phyloP scores from a whole-genome alignment of 2,329 filamentous ascomycete species.

The Claviceps paspali region DNA sequence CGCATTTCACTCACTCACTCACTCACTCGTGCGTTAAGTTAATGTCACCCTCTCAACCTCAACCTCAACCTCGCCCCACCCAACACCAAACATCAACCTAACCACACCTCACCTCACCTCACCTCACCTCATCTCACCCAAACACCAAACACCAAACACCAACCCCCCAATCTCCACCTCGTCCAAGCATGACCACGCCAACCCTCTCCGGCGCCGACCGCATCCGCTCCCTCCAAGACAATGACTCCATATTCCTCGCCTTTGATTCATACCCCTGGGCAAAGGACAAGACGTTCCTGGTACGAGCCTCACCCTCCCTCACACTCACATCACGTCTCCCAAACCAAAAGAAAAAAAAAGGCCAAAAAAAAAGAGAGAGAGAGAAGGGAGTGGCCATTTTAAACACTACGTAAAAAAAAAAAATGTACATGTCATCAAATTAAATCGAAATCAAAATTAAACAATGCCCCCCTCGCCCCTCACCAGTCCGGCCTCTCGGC shows the following conservation, averaged over 20 bases:
- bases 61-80: no score
- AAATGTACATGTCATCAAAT: background rate
- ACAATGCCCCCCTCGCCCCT: background rate
- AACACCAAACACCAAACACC: no score
- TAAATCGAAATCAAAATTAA: background rate
- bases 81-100: no score
- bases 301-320: slow-evolving; percentile 18
- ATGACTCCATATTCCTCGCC: slow-evolving; percentile 37
- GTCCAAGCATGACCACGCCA: background rate
- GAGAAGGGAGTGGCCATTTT: no score
- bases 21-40: no score
- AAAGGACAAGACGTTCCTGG: slow-evolving; percentile 53
- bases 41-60: no score
- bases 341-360: background rate
- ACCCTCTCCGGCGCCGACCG: slow-evolving; percentile 13
- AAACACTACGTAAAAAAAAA: background rate
- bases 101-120: no score
- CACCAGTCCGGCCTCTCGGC: slow-evolving; percentile 42
- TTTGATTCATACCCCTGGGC: slow-evolving; percentile 55
- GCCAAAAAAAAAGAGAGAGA: background rate
- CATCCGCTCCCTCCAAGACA: slow-evolving; percentile 23
- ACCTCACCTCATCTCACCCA: no score
- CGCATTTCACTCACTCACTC: no score
- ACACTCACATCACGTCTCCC: no score
- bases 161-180: background rate